Evolutionary conservation across 306 rosid species (phyloP), one percentile per base, ranked within the genome.

Genomic region (Alnus glutinosa): DNA sequence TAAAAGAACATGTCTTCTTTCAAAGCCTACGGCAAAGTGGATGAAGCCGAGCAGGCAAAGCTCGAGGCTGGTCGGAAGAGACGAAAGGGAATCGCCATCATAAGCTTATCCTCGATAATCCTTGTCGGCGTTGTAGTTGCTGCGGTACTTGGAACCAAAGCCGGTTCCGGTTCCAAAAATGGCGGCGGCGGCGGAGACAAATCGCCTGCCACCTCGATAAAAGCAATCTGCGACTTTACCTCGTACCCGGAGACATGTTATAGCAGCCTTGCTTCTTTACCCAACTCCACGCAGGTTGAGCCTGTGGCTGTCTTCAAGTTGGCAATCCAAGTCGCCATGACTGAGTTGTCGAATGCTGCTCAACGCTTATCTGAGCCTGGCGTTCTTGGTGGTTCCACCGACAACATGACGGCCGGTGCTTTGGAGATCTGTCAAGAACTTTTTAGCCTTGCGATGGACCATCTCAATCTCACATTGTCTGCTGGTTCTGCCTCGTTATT

Each of bases 221-320:
- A 81, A 78, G 97, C 96, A 6, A 80, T 94, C 67, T 94, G 96
- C 74, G 89, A 89, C 7, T 85, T 88, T 50, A 94, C 98, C 3
- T 39, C 92, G 80, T 86, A 89, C 83, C 87, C 80, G 57, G 89
- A 83, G 10, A 74, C 90, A 0, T 94, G 98, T 69, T 85, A 87
- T 5, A 62, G 70, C 0, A 83, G 91, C 76, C 91, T 90, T 32
- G 34, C 80, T 5, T 75, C 89, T 75, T 8, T 75, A 18, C 78
- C 46, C 2, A 73, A 83, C 54, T 80, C 88, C 48, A 84, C 80
- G 59, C 28, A 79, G 59, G 32, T 87, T 37, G 75, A 77, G 70
- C 97, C 97, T 4, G 86, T 83, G 64, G 86, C 86, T 14, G 61
- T 94, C 61, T 79, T 87, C 75, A 70, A 70, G 80, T 37, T 92